phyloP scores from a whole-genome alignment of 2,329 filamentous ascomycete species.

The Sporothrix variecibatus region DNA sequence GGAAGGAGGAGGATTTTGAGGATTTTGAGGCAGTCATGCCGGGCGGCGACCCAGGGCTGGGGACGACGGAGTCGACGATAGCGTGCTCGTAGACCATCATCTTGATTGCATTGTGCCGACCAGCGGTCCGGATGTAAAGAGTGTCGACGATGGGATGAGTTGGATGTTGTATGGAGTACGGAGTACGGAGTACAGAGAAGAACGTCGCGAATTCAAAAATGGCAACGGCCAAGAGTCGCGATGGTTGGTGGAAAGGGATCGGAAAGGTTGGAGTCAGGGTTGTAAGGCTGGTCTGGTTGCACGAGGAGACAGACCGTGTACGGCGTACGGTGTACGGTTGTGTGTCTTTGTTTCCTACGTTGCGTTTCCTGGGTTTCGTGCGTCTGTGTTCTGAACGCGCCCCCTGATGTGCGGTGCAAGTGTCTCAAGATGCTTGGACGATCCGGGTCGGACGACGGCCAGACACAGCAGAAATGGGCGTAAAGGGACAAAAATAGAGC shows the following conservation, averaged over 20 bases:
- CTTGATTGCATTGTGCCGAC: conserved; percentile 31
- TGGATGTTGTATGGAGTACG: not conserved
- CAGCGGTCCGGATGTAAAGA: not conserved
- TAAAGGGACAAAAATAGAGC: conserved; percentile 12
- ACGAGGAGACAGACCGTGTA: not conserved
- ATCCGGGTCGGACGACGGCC: conserved; percentile 12
- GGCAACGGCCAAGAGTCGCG: not conserved
- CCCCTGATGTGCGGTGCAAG: conserved; percentile 18
- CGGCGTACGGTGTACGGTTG: too few relatives aligned
- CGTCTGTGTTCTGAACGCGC: conserved; percentile 7
- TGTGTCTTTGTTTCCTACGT: not conserved
- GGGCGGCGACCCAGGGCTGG: conserved; percentile 66
- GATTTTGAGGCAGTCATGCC: conserved; percentile 83
- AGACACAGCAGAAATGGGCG: not conserved
- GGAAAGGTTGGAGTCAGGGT: not conserved
- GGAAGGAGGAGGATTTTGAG: conserved; percentile 86
- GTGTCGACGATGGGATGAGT: not conserved
- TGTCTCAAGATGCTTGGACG: conserved; percentile 16
- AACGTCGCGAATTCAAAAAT: not conserved
- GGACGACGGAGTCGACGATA: conserved; percentile 44
- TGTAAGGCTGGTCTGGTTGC: not conserved
- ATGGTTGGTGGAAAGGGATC: conserved; percentile 4
- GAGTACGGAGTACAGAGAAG: too few relatives aligned
- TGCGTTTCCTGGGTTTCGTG: conserved; percentile 13
- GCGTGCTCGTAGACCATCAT: conserved; percentile 47